These are phyloP conservation scores for Fusarium sp. DNA, from an alignment of 2,329 filamentous ascomycete species.

Conservation along the genomic window DNA sequence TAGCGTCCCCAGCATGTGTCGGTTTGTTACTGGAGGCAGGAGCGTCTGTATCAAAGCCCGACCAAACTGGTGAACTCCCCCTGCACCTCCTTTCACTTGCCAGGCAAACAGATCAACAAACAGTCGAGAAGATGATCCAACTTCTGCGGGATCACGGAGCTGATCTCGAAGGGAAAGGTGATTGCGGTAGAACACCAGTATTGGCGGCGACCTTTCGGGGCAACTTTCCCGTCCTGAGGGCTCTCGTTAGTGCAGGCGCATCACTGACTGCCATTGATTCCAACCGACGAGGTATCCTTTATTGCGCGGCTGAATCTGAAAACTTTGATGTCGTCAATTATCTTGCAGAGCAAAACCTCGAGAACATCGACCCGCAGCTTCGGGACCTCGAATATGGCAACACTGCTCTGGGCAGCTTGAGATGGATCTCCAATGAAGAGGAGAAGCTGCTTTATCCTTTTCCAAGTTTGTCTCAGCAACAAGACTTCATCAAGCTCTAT, in stretches of 20 bases:
- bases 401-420: background rate
- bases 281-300: accelerated
- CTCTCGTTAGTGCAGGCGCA: background rate
- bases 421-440: background rate
- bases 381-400: accelerated
- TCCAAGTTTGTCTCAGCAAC: background rate
- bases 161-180: background rate
- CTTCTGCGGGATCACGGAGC: background rate
- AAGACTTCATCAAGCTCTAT: background rate
- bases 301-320: accelerated
- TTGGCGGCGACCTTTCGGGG: accelerated
- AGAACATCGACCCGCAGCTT: background rate
- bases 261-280: accelerated
- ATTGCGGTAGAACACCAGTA: accelerated
- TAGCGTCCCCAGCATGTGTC: accelerated
- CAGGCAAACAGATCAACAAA: accelerated
- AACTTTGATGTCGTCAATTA: background rate
- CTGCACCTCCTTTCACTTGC: accelerated
- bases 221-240: accelerated
- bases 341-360: background rate
- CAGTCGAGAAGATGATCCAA: accelerated
- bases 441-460: accelerated
- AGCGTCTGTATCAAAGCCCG: background rate
- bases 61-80: accelerated
- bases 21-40: slow-evolving; percentile 19